Conservation (phyloP, 129 eudicot genomes). For the Kitagawia praeruptora region DNA sequence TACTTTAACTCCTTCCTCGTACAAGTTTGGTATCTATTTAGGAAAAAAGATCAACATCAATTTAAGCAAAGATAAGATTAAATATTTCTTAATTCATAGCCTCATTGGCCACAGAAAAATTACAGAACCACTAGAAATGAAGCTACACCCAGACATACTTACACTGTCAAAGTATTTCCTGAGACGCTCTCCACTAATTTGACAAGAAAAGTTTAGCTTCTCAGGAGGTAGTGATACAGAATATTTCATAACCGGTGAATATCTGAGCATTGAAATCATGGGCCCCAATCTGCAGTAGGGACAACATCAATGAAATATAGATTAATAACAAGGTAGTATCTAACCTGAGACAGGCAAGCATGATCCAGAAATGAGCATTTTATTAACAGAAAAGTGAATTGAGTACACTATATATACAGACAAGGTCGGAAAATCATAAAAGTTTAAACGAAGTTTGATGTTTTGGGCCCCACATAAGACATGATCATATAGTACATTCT, state of each 20-base stretch:
- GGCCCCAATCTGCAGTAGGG: conserved; percentile 62
- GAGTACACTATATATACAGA: neutral
- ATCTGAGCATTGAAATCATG: conserved; percentile 88
- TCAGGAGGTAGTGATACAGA: conserved; percentile 66
- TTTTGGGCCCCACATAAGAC: neutral
- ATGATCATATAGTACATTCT: neutral
- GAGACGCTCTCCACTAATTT: conserved; percentile 41
- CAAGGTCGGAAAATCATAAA: neutral
- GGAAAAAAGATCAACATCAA: neutral
- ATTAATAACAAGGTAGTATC: neutral
- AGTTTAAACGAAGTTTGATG: neutral
- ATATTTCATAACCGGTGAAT: conserved; percentile 56
- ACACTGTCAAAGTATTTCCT: conserved; percentile 55
- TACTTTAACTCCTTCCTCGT: conserved; percentile 40
- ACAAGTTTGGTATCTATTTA: conserved; percentile 33
- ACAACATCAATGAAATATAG: neutral
- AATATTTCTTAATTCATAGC: neutral
- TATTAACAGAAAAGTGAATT: neutral
- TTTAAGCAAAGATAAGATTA: neutral
- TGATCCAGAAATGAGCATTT: neutral
- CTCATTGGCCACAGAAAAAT: neutral
- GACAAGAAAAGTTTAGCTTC: conserved; percentile 38
- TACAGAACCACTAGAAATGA: neutral
- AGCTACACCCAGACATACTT: conserved; percentile 17
- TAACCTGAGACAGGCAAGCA: neutral